Conservation (phyloP, 176 grass and related monocot species). For the Pontederia paniculata region DNA sequence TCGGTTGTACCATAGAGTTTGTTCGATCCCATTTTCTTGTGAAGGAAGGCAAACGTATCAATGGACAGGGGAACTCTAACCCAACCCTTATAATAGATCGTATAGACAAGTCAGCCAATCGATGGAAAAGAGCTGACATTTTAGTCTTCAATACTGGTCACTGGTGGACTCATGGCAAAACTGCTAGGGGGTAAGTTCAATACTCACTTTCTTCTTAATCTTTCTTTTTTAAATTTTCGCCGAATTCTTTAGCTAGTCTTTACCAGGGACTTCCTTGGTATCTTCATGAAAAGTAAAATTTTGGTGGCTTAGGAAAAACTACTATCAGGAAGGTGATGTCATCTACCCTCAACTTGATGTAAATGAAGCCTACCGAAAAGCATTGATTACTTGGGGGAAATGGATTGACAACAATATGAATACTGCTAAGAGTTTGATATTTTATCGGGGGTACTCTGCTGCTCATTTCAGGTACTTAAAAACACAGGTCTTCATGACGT, state of each 20-base stretch:
- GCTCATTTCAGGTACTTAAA: conserved; percentile 62
- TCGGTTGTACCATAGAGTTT: conserved; percentile 78
- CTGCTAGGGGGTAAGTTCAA: conserved; percentile 51
- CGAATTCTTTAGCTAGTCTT: background rate
- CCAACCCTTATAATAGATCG: conserved; percentile 73
- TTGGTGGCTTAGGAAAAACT: conserved; percentile 44
- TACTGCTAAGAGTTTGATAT: conserved; percentile 40
- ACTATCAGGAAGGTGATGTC: conserved; percentile 63
- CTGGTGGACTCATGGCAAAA: conserved; percentile 99
- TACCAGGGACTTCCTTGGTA: background rate
- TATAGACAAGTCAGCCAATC: conserved; percentile 65
- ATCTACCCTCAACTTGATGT: conserved; percentile 64
- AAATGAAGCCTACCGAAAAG: conserved; percentile 56
- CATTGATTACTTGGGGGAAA: conserved; percentile 61
- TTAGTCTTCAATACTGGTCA: conserved; percentile 96
- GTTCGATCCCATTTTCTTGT: conserved; percentile 93
- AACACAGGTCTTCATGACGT: no score
- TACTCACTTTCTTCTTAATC: background rate
- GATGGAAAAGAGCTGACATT: conserved; percentile 74
- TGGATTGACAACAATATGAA: conserved; percentile 82
- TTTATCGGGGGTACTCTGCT: conserved; percentile 91
- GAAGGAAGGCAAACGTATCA: conserved; percentile 55
- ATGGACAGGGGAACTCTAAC: conserved; percentile 56
- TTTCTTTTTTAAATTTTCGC: background rate
- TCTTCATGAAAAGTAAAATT: background rate